Base-by-base conservation (phyloP, 2,329 filamentous ascomycete species). In the Niveomyces coronatus region DNA sequence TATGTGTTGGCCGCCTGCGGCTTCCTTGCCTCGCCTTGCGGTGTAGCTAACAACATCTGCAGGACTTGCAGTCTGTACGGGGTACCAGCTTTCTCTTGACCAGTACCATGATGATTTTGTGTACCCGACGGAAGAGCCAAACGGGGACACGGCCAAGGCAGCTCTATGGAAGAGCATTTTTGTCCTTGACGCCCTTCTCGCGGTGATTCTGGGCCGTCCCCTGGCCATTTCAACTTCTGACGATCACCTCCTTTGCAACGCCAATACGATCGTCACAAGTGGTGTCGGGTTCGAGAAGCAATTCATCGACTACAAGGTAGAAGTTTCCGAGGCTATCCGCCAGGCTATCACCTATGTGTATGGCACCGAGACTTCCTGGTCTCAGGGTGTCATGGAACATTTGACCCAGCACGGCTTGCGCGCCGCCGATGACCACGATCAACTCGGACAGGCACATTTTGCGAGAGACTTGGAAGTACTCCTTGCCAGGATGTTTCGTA, bases 1-100 rank as follows among this genome's bases (percentile, higher is more conserved):
- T 69, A 57, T 55, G 61, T 45, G 15, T 75, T 76, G 68, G 79
- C 79, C 16, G 71, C n/a, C n/a, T n/a, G n/a, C n/a, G n/a, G n/a
- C n/a, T n/a, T n/a, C n/a, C n/a, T n/a, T n/a, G n/a, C n/a, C n/a
- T n/a, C n/a, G n/a, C n/a, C n/a, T n/a, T n/a, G n/a, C n/a, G n/a
- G n/a, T n/a, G n/a, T n/a, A n/a, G n/a, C n/a, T n/a, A n/a, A n/a
- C n/a, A n/a, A n/a, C n/a, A n/a, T n/a, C n/a, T n/a, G n/a, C n/a
- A n/a, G n/a, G n/a, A n/a, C n/a, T n/a, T n/a, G n/a, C n/a, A n/a
- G n/a, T n/a, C n/a, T n/a, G n/a, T 79, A 31, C 68, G 74, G 10
- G 76, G 74, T 37, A 76, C 75, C 3, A 73, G 76, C 49, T 68
- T 75, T 5, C 19, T 41, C 4, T 41, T 13, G 10, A 22, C 18